Evolutionary conservation across 441 rosid species (phyloP).

Genomic region (Mallotus repandus): DNA sequence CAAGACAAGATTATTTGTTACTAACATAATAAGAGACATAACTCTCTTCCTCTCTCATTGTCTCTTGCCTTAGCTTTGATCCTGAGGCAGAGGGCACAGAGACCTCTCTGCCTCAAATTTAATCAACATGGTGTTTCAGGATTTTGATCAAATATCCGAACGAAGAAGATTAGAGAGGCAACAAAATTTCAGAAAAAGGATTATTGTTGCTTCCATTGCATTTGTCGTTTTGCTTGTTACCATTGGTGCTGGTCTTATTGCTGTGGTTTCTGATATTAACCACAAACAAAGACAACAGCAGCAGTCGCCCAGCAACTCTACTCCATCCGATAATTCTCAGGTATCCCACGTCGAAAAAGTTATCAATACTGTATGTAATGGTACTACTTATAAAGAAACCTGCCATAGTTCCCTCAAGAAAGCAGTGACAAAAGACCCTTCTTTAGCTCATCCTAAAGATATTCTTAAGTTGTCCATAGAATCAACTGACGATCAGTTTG

Average conservation of each 20-base stretch:
- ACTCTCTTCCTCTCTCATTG: constrained; percentile 10
- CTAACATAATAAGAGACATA: not conserved
- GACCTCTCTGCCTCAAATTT: constrained; percentile 33
- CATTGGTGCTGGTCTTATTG: constrained; percentile 40
- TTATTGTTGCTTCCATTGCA: constrained; percentile 37
- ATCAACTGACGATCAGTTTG: constrained; percentile 40
- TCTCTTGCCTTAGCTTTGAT: constrained; percentile 63
- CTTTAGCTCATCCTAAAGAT: constrained; percentile 38
- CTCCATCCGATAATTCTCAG: constrained; percentile 1
- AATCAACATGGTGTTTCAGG: constrained; percentile 65
- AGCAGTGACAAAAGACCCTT: constrained; percentile 25
- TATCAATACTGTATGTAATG: constrained; percentile 43
- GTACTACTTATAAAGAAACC: constrained; percentile 39
- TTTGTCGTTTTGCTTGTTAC: constrained; percentile 36
- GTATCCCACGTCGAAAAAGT: constrained; percentile 30
- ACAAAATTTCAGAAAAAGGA: constrained; percentile 46
- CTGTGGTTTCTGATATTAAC: constrained; percentile 26
- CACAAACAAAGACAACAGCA: not conserved
- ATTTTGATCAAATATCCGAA: constrained; percentile 70
- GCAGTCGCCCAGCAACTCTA: not conserved
- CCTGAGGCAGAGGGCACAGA: constrained; percentile 91
- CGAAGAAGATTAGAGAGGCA: constrained; percentile 56
- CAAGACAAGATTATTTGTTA: too few species aligned
- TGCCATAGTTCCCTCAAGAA: constrained; percentile 47
- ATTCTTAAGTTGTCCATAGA: constrained; percentile 45